phyloP scores from a whole-genome alignment of 768 basidiomycete genomes.

The Ramaria rubella region DNA sequence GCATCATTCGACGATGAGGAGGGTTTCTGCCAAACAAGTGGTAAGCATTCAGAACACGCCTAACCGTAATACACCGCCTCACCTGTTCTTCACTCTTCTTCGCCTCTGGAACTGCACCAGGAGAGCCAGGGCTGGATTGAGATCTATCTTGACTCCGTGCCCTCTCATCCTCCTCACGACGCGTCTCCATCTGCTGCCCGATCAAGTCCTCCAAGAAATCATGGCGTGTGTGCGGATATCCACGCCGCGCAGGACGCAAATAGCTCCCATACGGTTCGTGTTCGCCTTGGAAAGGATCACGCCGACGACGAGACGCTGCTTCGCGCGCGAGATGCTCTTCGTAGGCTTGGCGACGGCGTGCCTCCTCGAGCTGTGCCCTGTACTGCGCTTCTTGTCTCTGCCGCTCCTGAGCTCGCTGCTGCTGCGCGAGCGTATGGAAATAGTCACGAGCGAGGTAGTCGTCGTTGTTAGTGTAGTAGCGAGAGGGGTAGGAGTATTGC shows the following conservation, averaged over 20 bases:
- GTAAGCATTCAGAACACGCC: too few species aligned
- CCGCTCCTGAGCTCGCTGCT: neutral
- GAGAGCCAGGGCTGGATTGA: neutral
- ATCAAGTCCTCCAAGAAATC: too few species aligned
- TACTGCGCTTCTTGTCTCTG: neutral
- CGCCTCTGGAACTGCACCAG: neutral
- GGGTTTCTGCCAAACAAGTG: too few species aligned
- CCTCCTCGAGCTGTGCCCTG: constrained; percentile 6
- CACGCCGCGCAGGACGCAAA: too few species aligned
- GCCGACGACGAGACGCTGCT: neutral
- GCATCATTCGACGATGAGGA: constrained; percentile 17
- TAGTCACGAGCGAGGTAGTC: neutral
- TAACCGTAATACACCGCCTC: too few species aligned
- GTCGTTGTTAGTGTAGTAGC: neutral
- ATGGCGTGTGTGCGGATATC: too few species aligned
- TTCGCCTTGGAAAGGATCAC: too few species aligned
- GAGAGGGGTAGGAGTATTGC: neutral
- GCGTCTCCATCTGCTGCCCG: too few species aligned
- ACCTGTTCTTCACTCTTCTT: neutral
- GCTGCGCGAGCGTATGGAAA: neutral
- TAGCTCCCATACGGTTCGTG: too few species aligned
- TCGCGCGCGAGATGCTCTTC: neutral
- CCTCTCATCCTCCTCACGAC: too few species aligned
- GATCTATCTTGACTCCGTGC: too few species aligned
- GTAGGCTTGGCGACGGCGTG: neutral